Conservation (phyloP, 495 filamentous ascomycete genomes). For the Penicillium crystallinum region DNA sequence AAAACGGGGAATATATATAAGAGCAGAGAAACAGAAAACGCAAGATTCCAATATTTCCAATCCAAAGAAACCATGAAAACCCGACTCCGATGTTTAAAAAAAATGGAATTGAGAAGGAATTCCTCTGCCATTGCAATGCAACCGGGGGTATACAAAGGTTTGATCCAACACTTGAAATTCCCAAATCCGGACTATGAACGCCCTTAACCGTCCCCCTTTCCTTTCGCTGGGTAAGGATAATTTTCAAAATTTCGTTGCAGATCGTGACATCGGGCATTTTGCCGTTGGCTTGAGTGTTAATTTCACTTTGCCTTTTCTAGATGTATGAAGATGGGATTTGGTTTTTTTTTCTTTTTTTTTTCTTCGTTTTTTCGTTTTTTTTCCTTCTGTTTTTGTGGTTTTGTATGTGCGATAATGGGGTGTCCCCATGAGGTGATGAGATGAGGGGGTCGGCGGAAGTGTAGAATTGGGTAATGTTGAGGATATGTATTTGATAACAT, state of each 20-base stretch:
- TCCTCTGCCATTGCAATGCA: slow-evolving; percentile 5
- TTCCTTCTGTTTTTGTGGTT: not conserved
- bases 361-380: no score
- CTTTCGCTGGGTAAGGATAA: not conserved
- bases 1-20: slow-evolving; percentile 1
- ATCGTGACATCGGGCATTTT: not conserved
- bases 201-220: not conserved
- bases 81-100: slow-evolving; percentile 3
- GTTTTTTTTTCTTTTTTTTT: no score
- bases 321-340: not conserved
- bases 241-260: slow-evolving; percentile 4
- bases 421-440: not conserved
- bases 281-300: not conserved
- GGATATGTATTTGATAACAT: no score
- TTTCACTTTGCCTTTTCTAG: not conserved
- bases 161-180: slow-evolving; percentile 2
- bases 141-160: slow-evolving; percentile 7
- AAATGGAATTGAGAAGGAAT: slow-evolving; percentile 2
- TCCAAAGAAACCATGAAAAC: not conserved
- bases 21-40: not conserved
- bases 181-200: not conserved
- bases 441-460: no score
- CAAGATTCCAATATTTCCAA: not conserved
- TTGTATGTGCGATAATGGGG: not conserved
- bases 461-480: no score